Evolutionary conservation across 2,329 filamentous ascomycete genomes (phyloP).

Genomic region (Tolypocladium album): DNA sequence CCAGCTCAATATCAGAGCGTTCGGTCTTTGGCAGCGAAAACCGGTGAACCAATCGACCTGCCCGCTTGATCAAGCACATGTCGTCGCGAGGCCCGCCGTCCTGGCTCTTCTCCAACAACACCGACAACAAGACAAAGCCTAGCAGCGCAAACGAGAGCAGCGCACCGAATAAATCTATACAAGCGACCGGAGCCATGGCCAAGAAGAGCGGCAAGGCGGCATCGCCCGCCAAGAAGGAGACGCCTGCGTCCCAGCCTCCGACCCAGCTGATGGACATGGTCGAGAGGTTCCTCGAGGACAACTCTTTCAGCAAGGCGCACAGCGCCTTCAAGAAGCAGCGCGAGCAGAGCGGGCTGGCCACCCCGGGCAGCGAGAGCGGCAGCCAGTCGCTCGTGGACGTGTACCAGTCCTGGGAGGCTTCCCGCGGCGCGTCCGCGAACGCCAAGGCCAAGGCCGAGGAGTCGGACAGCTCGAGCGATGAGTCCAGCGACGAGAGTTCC

Average conservation of each 20-base stretch:
- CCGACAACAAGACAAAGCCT: slow-evolving; percentile 4
- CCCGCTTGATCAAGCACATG: slow-evolving; percentile 15
- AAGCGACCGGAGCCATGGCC: slow-evolving; percentile 18
- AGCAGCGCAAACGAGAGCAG: not conserved
- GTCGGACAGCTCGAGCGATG: slow-evolving; percentile 16
- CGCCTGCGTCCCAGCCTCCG: slow-evolving; percentile 29
- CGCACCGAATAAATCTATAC: slow-evolving; percentile 3
- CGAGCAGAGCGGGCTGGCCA: slow-evolving; percentile 37
- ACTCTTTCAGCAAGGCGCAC: slow-evolving; percentile 53
- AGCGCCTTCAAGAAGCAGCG: slow-evolving; percentile 54
- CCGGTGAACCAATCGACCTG: not conserved
- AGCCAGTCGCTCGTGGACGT: slow-evolving; percentile 36
- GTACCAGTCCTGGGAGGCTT: slow-evolving; percentile 38
- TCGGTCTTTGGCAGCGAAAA: not conserved
- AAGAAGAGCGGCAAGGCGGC: slow-evolving; percentile 18
- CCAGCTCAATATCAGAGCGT: not conserved
- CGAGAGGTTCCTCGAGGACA: slow-evolving; percentile 53
- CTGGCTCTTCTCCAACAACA: slow-evolving; percentile 34
- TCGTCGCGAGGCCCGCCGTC: slow-evolving; percentile 22
- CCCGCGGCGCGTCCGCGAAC: slow-evolving; percentile 7
- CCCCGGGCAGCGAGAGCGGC: slow-evolving; percentile 6
- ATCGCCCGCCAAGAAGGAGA: slow-evolving; percentile 9
- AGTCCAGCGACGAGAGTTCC: slow-evolving; percentile 25
- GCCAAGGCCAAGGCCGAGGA: slow-evolving; percentile 11
- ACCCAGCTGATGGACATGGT: slow-evolving; percentile 56